These are phyloP conservation scores for Phytophthora sp. DNA, from an alignment of 352 stramenopile species.

Conservation along the genomic window DNA sequence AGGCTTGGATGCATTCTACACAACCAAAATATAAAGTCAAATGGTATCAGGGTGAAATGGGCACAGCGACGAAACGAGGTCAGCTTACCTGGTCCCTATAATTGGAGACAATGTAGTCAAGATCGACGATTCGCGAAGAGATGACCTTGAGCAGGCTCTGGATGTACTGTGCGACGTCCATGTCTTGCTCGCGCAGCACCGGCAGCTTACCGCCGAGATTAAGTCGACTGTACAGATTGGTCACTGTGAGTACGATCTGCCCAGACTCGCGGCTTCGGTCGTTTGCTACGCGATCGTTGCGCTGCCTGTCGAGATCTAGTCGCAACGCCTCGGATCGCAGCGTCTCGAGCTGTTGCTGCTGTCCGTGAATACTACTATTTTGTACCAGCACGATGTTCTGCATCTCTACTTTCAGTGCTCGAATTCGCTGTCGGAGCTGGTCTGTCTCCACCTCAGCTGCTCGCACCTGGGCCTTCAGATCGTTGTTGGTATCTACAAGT, in stretches of 20 bases:
- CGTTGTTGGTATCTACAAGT: slow-evolving; percentile 88
- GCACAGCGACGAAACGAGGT: background rate
- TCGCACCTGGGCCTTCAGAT: slow-evolving; percentile 80
- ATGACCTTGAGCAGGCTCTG: slow-evolving; percentile 81
- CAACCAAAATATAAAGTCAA: slow-evolving; percentile 1
- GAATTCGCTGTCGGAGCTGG: slow-evolving; percentile 76
- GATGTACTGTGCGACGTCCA: slow-evolving; percentile 80
- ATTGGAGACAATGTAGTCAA: slow-evolving; percentile 86
- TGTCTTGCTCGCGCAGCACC: slow-evolving; percentile 72
- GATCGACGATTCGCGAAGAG: slow-evolving; percentile 76
- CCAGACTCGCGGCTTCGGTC: slow-evolving; percentile 86
- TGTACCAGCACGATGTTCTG: slow-evolving; percentile 86
- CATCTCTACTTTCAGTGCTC: slow-evolving; percentile 80
- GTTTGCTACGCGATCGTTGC: slow-evolving; percentile 79
- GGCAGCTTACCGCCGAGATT: slow-evolving; percentile 81
- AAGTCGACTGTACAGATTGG: slow-evolving; percentile 91
- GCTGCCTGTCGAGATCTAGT: slow-evolving; percentile 82
- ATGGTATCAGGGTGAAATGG: background rate
- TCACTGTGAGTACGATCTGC: slow-evolving; percentile 91
- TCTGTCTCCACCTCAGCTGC: slow-evolving; percentile 78
- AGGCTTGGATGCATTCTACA: slow-evolving; percentile 25
- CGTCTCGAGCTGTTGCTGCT: slow-evolving; percentile 83
- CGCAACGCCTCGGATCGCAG: slow-evolving; percentile 79
- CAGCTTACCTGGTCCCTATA: slow-evolving; percentile 61
- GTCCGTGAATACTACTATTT: slow-evolving; percentile 83